Base-by-base conservation (phyloP, 108 stramenopile species). In the Fistulifera pelliculosa region DNA sequence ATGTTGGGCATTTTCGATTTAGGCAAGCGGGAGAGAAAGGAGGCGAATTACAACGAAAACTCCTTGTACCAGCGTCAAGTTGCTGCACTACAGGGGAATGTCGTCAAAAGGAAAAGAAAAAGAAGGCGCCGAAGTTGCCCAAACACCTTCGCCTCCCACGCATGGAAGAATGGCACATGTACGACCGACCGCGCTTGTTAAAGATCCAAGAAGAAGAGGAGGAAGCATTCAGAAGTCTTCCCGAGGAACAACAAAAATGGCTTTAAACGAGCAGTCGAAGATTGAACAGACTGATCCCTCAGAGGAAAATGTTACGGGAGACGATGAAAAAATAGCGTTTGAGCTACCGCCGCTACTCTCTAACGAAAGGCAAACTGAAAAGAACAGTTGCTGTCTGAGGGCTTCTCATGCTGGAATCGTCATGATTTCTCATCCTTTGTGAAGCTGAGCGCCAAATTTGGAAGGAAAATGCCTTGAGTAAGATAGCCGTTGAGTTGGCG, bases 81-180 rank as follows among this genome's bases (percentile, higher is more conserved):
- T 55, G 81, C 81, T 42, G 75, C 85, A 18, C 65, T 75, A 47
- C 69, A 81, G 25, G 85, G 76, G 19, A 52, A 47, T 14, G 71
- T 60, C 18, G 58, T 49, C 75, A 70, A 23, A 69, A 73, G 18
- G 61, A 66, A 48, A 83, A 77, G 47, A 83, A 71, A 54, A 80
- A 79, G 59, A 82, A 84, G 61, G 73, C 74, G 35, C 63, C 88
- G 38, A 77, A 73, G 41, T 69, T 98, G n/a, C 96, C 96, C 8
- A 88, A 85, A 60, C 76, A 80, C 48, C 45, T 96, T 58, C 75
- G 96, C 27, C 74, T 98, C 16, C 93, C 93, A 7, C 53, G 91
- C 52, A 81, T 96, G 81, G 95, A 96, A 57, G 97, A 98, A 56
- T 96, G 93, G 90, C 95, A 95, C 64, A 94, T 95, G 87, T 96